Conservation (phyloP, 2,329 filamentous ascomycete genomes). For the Pseudogymnoascus sp. region DNA sequence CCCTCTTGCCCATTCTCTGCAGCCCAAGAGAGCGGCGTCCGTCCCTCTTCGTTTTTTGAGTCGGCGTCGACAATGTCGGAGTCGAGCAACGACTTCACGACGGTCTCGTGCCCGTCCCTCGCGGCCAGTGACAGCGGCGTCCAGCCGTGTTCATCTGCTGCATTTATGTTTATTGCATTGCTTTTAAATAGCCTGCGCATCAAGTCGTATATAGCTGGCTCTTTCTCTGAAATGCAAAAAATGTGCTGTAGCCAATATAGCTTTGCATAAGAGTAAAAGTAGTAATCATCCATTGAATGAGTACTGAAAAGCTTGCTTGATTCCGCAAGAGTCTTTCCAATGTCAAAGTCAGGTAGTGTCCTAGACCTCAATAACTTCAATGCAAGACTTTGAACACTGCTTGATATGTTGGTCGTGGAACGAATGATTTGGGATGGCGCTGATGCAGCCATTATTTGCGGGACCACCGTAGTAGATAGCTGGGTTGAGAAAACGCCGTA, state of each 20-base stretch:
- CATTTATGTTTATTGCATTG: conserved; percentile 1
- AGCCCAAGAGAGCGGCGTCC: conserved; percentile 7
- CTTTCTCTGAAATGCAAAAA: not conserved
- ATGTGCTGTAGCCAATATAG: conserved; percentile 3
- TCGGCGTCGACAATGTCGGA: not conserved
- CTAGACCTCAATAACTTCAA: conserved; percentile 12
- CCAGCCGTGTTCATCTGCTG: conserved; percentile 9
- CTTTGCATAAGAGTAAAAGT: conserved; percentile 13
- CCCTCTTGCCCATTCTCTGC: conserved; percentile 2
- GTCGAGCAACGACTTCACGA: conserved; percentile 1
- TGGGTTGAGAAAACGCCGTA: conserved; percentile 22
- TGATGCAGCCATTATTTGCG: conserved; percentile 16
- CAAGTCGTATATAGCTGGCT: not conserved
- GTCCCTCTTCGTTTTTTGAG: not conserved
- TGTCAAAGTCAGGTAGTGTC: conserved; percentile 8
- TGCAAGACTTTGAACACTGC: conserved; percentile 13
- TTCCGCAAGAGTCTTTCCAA: conserved; percentile 11
- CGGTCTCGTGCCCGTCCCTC: not conserved
- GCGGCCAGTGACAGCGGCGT: conserved; percentile 4
- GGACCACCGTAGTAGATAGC: conserved; percentile 14
- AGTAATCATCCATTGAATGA: conserved; percentile 7
- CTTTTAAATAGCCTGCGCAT: not conserved
- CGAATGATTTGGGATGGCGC: conserved; percentile 20
- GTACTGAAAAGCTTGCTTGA: conserved; percentile 7
- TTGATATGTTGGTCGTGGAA: conserved; percentile 13